A percentile compares a stretch with the other conserved stretches of the same genome.
These are phyloP conservation scores for Cicer chorassanicum DNA, from an alignment of 306 rosid species.

Conservation along the genomic window DNA sequence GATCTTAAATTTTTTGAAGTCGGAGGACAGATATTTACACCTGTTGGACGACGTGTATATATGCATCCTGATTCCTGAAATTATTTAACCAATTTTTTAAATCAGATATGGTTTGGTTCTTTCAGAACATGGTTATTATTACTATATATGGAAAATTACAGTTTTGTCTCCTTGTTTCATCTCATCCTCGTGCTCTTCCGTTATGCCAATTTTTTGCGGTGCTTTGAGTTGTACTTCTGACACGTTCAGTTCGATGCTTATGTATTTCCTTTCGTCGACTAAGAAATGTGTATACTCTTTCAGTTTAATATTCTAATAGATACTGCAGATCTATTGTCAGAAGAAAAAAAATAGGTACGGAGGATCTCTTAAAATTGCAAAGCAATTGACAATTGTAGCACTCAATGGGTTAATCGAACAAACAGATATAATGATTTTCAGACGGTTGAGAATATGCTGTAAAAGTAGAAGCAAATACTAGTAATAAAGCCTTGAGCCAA, in stretches of 20 bases:
- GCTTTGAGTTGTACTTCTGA: conserved; percentile 9
- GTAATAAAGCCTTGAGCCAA: neutral
- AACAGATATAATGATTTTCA: neutral
- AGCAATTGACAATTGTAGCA: neutral
- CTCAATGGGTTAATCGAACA: neutral
- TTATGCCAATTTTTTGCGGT: neutral
- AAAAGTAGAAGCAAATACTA: neutral
- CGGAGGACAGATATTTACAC: conserved; percentile 17
- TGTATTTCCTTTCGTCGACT: neutral
- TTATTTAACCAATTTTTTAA: conserved; percentile 39
- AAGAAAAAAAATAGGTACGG: neutral
- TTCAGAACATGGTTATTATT: conserved; percentile 8
- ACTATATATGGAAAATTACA: conserved; percentile 17
- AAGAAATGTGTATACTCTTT: neutral
- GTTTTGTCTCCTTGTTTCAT: conserved; percentile 22
- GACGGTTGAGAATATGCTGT: neutral
- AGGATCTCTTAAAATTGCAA: neutral
- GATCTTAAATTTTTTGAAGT: conserved; percentile 39
- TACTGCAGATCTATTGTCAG: too few species aligned
- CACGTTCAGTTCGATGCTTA: neutral
- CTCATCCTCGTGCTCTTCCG: conserved; percentile 11
- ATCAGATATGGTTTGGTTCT: conserved; percentile 35
- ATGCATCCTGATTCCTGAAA: conserved; percentile 32
- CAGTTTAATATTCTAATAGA: neutral
- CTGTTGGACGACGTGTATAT: conserved; percentile 45